Conservation (phyloP, 2,329 filamentous ascomycete genomes). For the Pseudogymnoascus pannorum region DNA sequence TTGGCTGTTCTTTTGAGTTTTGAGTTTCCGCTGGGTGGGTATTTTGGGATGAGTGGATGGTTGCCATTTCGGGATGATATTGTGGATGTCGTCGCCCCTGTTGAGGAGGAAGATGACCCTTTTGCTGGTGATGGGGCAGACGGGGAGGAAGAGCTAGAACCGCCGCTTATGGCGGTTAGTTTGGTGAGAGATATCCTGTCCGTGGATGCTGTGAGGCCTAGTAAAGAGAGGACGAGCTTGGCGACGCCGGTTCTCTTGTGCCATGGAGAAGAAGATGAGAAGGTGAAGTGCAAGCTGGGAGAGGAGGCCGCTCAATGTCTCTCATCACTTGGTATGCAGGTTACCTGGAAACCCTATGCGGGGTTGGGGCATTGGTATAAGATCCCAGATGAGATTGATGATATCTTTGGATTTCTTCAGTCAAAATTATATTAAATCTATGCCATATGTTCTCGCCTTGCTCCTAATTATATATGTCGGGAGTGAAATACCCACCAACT, state of each 20-base stretch:
- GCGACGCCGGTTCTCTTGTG: not conserved
- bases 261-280: not conserved
- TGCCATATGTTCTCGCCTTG: not conserved
- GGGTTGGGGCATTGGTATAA: slow-evolving; percentile 42
- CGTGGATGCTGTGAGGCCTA: not conserved
- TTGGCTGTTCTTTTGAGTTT: slow-evolving; percentile 37
- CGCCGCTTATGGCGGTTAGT: slow-evolving; percentile 1
- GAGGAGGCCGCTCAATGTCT: slow-evolving; percentile 34
- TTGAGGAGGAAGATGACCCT: slow-evolving; percentile 1
- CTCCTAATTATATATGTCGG: not conserved
- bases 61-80: slow-evolving; percentile 35
- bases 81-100: slow-evolving; percentile 19
- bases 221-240: not conserved
- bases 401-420: slow-evolving; percentile 33
- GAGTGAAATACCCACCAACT: not conserved
- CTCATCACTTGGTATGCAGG: slow-evolving; percentile 28
- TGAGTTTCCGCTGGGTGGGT: slow-evolving; percentile 33
- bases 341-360: slow-evolving; percentile 35
- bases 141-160: not conserved
- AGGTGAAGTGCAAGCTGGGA: slow-evolving; percentile 28
- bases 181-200: not conserved
- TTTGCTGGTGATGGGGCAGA: not conserved
- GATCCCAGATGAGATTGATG: slow-evolving; percentile 41
- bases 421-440: slow-evolving; percentile 9
- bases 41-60: slow-evolving; percentile 42